Conservation (phyloP, 1,284 basidiomycete species). For the Cystobasidiaceae sp. region DNA sequence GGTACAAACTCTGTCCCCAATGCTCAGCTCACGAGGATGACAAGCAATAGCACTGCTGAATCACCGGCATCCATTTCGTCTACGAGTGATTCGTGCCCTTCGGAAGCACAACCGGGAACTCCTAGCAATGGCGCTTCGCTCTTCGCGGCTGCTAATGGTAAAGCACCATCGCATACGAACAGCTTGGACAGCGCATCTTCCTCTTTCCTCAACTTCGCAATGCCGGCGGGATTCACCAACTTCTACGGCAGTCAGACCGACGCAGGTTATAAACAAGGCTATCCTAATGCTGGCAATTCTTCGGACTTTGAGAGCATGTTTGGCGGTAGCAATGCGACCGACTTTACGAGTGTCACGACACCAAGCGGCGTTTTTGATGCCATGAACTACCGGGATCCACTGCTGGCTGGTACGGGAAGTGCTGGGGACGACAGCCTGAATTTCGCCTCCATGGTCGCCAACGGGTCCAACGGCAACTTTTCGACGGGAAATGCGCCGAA, state of each 20-base stretch:
- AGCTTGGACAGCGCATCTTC: neutral
- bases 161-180: neutral
- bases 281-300: neutral
- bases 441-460: conserved; percentile 1
- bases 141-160: neutral
- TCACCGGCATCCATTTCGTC: conserved; percentile 12
- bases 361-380: conserved; percentile 18
- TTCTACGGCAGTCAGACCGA: neutral
- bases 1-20: neutral
- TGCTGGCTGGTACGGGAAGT: neutral
- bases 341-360: neutral
- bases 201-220: neutral
- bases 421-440: neutral
- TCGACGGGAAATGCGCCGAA: neutral
- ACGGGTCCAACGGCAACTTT: neutral
- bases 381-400: conserved; percentile 27
- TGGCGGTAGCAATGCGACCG: neutral
- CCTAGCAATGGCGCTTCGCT: conserved; percentile 7
- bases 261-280: no score
- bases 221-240: neutral
- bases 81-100: conserved; percentile 10
- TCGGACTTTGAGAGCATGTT: neutral
- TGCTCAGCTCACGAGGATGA: neutral
- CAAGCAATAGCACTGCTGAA: conserved; percentile 1
- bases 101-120: conserved; percentile 13